Evolutionary conservation across 768 basidiomycete genomes (phyloP).

Genomic region (Tulasnella sp.): DNA sequence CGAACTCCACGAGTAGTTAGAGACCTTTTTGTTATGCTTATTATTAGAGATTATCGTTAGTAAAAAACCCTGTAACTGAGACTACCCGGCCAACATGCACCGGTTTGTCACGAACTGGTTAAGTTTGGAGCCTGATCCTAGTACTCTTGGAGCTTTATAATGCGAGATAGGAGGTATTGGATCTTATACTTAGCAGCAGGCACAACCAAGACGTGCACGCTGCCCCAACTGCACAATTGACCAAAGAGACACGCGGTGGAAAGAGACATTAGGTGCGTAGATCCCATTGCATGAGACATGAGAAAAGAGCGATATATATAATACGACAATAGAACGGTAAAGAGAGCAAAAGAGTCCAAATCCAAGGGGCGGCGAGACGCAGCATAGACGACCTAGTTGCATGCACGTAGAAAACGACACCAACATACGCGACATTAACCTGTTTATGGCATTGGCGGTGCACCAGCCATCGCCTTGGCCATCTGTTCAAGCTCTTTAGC

Average conservation of each 20-base stretch:
- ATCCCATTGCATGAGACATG: slow-evolving; percentile 3
- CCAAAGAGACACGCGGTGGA: neutral
- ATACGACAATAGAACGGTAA: slow-evolving; percentile 1
- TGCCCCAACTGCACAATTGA: no score
- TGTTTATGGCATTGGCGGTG: neutral
- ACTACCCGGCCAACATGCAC: no score
- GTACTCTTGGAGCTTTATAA: no score
- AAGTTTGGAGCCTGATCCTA: no score
- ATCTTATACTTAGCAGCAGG: no score
- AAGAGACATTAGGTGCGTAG: neutral
- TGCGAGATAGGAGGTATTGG: no score
- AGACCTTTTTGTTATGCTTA: neutral
- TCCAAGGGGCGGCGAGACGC: neutral
- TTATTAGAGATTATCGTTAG: no score
- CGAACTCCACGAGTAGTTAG: neutral
- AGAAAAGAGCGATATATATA: slow-evolving; percentile 8
- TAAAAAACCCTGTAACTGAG: no score
- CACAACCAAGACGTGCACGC: neutral
- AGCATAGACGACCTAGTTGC: no score
- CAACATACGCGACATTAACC: neutral
- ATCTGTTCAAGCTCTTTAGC: slow-evolving; percentile 46
- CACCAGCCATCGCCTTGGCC: slow-evolving; percentile 34
- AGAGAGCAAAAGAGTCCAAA: neutral
- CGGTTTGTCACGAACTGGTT: no score
- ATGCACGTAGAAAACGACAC: neutral